Conservation (phyloP, 106 monocot species). For the Triglochin maritima region DNA sequence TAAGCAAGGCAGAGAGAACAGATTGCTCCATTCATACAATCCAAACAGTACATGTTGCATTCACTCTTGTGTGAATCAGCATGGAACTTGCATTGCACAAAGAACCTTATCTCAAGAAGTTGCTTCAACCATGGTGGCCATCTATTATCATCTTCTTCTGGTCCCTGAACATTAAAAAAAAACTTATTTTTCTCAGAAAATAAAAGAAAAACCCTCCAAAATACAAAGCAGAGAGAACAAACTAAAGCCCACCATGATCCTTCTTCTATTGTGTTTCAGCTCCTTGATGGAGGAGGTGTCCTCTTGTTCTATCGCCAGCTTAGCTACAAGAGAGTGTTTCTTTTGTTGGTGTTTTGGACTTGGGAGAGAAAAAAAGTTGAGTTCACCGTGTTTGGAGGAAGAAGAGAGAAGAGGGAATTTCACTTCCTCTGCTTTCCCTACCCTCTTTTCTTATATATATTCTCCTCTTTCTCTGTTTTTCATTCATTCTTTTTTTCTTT, state of each 20-base stretch:
- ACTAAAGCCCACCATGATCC: slow-evolving; percentile 29
- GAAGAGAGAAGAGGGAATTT: slow-evolving; percentile 8
- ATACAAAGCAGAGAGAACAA: background rate
- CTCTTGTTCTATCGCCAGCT: slow-evolving; percentile 38
- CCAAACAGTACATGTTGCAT: slow-evolving; percentile 94
- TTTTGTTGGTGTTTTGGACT: background rate
- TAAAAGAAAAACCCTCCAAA: background rate
- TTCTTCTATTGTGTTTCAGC: slow-evolving; percentile 36
- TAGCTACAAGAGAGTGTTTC: background rate
- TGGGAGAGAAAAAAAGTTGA: background rate
- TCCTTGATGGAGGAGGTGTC: slow-evolving; percentile 20
- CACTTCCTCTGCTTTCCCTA: background rate
- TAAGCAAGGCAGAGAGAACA: slow-evolving; percentile 82
- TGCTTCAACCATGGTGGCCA: slow-evolving; percentile 89
- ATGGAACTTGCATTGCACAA: slow-evolving; percentile 78
- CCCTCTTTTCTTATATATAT: background rate
- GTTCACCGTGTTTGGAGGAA: background rate
- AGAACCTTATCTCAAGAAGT: slow-evolving; percentile 56
- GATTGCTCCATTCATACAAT: slow-evolving; percentile 66
- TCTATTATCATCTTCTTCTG: slow-evolving; percentile 29
- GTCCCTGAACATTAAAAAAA: slow-evolving; percentile 1
- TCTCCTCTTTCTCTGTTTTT: background rate
- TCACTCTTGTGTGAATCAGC: slow-evolving; percentile 81
- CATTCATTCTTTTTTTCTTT: background rate
- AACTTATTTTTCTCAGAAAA: background rate